Conservation (phyloP, 352 stramenopile genomes). For the Phytophthora melonis region DNA sequence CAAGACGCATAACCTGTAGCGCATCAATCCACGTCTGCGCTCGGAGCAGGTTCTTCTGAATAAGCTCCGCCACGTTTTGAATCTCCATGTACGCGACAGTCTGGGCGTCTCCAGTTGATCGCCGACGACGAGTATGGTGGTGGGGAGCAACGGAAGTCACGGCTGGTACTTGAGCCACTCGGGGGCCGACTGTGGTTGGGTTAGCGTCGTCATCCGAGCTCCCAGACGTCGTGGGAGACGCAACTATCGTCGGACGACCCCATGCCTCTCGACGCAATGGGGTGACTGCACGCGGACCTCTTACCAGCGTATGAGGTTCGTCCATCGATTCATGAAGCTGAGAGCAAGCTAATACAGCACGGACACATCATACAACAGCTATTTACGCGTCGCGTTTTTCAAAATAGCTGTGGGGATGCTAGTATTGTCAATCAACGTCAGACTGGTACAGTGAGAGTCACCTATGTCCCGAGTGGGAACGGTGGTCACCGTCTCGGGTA, state of each 20-base stretch:
- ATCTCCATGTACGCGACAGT: conserved; percentile 30
- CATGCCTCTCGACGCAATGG: conserved; percentile 9
- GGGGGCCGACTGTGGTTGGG: conserved; percentile 4
- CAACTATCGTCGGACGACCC: neutral
- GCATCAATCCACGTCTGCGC: conserved; percentile 43
- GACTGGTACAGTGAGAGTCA: too few species aligned
- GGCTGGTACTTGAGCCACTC: neutral
- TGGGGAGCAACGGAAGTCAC: neutral
- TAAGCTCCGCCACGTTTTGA: conserved; percentile 38
- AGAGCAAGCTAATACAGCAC: neutral
- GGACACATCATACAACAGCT: neutral
- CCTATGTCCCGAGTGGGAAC: too few species aligned
- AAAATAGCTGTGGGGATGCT: neutral
- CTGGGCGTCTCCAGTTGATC: conserved; percentile 12
- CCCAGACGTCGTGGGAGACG: neutral
- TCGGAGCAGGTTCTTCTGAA: conserved; percentile 43
- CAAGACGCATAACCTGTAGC: conserved; percentile 41
- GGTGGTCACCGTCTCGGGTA: too few species aligned
- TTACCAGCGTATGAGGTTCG: neutral
- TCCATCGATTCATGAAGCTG: conserved; percentile 7
- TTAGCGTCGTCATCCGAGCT: neutral
- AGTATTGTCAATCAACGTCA: neutral
- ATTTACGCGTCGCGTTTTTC: neutral
- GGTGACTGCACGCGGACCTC: neutral
- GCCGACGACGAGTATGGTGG: neutral